phyloP scores from a whole-genome alignment of 2,329 filamentous ascomycete species.

The Thelonectria rubi region DNA sequence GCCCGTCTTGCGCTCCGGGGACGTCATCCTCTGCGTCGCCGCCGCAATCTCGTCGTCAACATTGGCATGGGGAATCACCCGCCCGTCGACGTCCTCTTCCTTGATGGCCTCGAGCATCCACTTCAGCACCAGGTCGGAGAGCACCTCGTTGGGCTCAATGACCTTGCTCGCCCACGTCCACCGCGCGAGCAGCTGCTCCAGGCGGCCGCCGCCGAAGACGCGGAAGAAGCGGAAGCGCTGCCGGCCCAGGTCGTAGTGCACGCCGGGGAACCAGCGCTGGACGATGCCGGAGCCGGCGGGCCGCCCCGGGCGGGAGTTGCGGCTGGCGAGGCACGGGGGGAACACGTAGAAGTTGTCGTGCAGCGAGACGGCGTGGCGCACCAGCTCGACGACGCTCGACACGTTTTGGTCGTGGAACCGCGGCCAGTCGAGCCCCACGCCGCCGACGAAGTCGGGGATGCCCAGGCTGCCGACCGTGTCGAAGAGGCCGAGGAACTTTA shows the following conservation, averaged over 20 bases:
- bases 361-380: constrained; percentile 37
- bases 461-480: constrained; percentile 38
- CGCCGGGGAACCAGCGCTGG: constrained; percentile 38
- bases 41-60: not conserved
- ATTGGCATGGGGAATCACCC: not conserved
- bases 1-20: not conserved
- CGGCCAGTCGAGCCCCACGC: constrained; percentile 37
- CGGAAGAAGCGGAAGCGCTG: constrained; percentile 34
- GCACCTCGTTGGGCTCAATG: constrained; percentile 34
- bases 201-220: constrained; percentile 18
- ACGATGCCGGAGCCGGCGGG: constrained; percentile 22
- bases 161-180: constrained; percentile 37
- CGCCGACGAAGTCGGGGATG: constrained; percentile 33
- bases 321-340: constrained; percentile 30
- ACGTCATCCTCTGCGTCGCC: not conserved
- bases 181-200: constrained; percentile 43
- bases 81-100: constrained; percentile 8
- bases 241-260: constrained; percentile 37
- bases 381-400: constrained; percentile 38
- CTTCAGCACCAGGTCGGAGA: constrained; percentile 31
- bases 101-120: constrained; percentile 35
- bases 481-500: constrained; percentile 38
- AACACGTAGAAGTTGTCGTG: constrained; percentile 35
- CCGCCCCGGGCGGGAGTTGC: constrained; percentile 3
- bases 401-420: constrained; percentile 39